Conservation (phyloP, 2,329 filamentous ascomycete species). For the Colletotrichum lupini region DNA sequence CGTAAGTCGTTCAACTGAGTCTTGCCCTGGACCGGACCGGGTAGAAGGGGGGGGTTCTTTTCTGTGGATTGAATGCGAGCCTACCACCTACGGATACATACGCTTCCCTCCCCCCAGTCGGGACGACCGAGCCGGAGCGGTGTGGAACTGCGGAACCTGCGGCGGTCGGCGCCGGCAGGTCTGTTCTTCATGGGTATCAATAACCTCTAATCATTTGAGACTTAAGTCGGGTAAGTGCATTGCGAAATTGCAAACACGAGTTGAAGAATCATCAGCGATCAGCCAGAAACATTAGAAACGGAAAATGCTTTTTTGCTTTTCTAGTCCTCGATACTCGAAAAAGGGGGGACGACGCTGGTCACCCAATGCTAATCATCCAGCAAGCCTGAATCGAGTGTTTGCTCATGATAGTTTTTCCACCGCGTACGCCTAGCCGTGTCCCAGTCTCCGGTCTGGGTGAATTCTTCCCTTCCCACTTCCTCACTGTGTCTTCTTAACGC, state of each 20-base stretch:
- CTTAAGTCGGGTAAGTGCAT: too few species aligned
- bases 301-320: conserved; percentile 20
- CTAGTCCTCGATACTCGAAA: neutral
- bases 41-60: neutral
- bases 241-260: too few species aligned
- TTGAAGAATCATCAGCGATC: neutral
- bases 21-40: neutral
- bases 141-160: conserved; percentile 1
- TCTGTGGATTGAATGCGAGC: neutral
- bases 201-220: too few species aligned
- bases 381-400: conserved; percentile 3
- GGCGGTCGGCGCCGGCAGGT: conserved; percentile 8
- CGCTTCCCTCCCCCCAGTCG: neutral
- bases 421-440: conserved; percentile 16
- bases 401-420: conserved; percentile 16
- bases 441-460: neutral
- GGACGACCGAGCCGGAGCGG: conserved; percentile 12
- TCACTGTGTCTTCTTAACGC: neutral
- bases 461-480: neutral
- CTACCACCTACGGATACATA: too few species aligned
- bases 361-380: neutral
- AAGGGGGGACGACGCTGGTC: neutral
- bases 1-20: too few species aligned
- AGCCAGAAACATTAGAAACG: conserved; percentile 5
- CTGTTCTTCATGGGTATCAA: neutral